Percentiles rank a stretch among this genome's conserved stretches.
phyloP scores from a whole-genome alignment of 306 rosid species.

The Acacia confusa region DNA sequence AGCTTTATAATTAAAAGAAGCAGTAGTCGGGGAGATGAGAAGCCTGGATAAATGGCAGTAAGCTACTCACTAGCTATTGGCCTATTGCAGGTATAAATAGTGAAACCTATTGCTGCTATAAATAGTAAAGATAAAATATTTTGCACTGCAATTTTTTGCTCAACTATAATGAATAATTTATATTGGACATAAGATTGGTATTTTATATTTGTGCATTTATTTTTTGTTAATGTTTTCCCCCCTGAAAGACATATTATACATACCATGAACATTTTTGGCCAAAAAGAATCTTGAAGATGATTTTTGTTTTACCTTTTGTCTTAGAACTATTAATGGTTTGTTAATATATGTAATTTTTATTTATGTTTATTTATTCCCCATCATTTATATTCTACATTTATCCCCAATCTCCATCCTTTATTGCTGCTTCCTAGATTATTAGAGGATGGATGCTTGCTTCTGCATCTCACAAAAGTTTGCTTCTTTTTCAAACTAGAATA shows the following conservation, averaged over 20 bases:
- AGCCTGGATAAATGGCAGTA: too few relatives aligned
- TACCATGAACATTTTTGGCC: not conserved
- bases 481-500: not conserved
- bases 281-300: not conserved
- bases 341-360: not conserved
- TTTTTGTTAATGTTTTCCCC: not conserved
- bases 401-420: not conserved
- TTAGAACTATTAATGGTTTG: not conserved
- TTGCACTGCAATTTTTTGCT: not conserved
- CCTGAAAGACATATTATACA: not conserved
- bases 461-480: not conserved
- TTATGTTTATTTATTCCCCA: not conserved
- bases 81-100: not conserved
- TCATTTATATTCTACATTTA: not conserved
- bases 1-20: not conserved
- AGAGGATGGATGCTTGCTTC: not conserved
- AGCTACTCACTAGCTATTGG: too few relatives aligned
- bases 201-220: not conserved
- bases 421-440: not conserved
- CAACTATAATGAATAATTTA: not conserved
- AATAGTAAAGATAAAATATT: not conserved
- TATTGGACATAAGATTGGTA: not conserved
- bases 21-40: not conserved
- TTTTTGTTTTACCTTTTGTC: not conserved
- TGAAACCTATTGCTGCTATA: not conserved